Percentiles rank a stretch among this genome's conserved stretches.
phyloP scores from a whole-genome alignment of 2,329 filamentous ascomycete species.

The Colletotrichum neosansevieriae region DNA sequence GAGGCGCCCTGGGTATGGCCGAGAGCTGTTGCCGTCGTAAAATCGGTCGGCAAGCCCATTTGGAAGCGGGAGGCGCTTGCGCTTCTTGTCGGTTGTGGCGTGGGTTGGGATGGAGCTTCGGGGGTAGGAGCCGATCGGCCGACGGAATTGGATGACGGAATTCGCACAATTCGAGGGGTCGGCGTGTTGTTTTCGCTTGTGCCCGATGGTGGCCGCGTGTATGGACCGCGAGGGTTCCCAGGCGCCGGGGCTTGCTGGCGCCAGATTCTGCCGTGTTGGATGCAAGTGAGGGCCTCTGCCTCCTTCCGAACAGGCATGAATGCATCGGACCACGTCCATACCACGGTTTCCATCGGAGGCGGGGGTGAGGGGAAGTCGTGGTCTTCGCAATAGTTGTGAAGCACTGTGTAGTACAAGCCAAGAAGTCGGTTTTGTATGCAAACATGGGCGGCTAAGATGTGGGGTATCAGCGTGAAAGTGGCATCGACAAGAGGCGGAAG shows the following conservation, averaged over 20 bases:
- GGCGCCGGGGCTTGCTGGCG: constrained; percentile 58
- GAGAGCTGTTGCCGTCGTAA: constrained; percentile 58
- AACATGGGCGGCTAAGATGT: constrained; percentile 77
- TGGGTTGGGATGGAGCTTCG: constrained; percentile 45
- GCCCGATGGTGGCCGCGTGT: constrained; percentile 56
- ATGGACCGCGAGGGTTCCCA: constrained; percentile 47
- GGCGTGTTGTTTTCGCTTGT: constrained; percentile 47
- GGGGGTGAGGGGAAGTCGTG: constrained; percentile 78
- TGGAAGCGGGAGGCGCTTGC: constrained; percentile 43
- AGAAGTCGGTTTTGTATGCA: constrained; percentile 83
- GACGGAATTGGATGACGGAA: constrained; percentile 52
- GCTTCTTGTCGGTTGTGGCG: constrained; percentile 47
- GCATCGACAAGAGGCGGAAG: constrained; percentile 79
- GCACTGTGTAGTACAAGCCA: constrained; percentile 80
- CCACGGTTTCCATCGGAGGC: constrained; percentile 78
- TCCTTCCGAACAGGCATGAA: constrained; percentile 75
- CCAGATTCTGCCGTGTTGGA: constrained; percentile 76
- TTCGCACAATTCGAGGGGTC: constrained; percentile 51
- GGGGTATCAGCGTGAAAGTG: constrained; percentile 79
- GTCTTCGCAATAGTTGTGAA: constrained; percentile 79
- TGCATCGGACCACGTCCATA: constrained; percentile 72
- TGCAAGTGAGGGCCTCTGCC: constrained; percentile 72
- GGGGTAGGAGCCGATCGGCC: constrained; percentile 19
- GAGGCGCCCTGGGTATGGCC: constrained; percentile 49
- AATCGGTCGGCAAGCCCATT: constrained; percentile 57